Conservation (phyloP, 2,329 filamentous ascomycete genomes). For the Penicillium sp. region DNA sequence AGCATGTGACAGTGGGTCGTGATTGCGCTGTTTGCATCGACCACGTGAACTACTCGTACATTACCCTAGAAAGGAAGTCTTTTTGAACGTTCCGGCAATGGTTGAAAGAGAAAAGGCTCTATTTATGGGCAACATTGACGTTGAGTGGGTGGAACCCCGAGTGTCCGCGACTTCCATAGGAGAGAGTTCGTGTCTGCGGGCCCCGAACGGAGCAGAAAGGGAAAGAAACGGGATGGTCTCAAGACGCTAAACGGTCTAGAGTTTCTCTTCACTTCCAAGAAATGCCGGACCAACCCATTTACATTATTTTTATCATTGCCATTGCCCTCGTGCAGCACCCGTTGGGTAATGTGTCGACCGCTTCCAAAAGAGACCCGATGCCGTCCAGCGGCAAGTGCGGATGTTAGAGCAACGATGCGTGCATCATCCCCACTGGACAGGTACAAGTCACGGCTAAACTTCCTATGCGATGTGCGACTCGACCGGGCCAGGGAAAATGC, state of each 20-base stretch:
- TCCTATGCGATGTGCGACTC: not conserved
- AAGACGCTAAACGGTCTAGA: not conserved
- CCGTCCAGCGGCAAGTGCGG: conserved; percentile 19
- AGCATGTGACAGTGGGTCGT: conserved; percentile 23
- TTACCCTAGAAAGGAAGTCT: not conserved
- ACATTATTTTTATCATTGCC: not conserved
- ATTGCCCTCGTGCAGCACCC: not conserved
- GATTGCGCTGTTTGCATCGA: conserved; percentile 15
- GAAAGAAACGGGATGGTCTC: conserved; percentile 19
- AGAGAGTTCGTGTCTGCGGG: conserved; percentile 14
- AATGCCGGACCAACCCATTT: not conserved
- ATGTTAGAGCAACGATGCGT: conserved; percentile 5
- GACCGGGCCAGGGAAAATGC: not conserved
- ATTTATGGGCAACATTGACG: conserved; percentile 13
- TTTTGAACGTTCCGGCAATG: not conserved
- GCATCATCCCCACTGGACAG: conserved; percentile 6
- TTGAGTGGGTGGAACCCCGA: conserved; percentile 15
- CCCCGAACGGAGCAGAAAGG: conserved; percentile 25
- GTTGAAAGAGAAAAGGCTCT: conserved; percentile 5
- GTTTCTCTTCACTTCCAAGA: not conserved
- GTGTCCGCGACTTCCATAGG: conserved; percentile 4
- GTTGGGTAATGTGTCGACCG: not conserved
- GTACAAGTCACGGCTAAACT: not conserved
- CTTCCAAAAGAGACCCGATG: not conserved
- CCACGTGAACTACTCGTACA: not conserved